Conservation (phyloP, 805 yeast genomes). For the Saccharomycopsis sp. region DNA sequence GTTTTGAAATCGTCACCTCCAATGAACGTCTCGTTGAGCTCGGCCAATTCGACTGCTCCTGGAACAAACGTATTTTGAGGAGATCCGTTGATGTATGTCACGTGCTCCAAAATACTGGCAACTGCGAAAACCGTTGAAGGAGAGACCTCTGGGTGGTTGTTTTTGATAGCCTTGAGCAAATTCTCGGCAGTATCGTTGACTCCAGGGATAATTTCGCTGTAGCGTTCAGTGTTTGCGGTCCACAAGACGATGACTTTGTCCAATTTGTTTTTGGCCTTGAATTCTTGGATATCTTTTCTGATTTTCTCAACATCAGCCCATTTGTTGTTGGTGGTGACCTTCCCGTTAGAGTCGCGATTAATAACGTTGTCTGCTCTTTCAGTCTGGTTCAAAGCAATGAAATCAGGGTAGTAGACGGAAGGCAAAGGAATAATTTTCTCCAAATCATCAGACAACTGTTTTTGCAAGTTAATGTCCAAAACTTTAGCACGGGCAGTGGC, state of each 20-base stretch:
- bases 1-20: conserved; percentile 98
- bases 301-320: conserved; percentile 87
- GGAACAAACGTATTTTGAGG: conserved; percentile 98
- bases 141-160: conserved; percentile 74
- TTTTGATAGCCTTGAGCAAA: conserved; percentile 64
- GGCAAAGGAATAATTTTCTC: conserved; percentile 62
- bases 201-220: conserved; percentile 66
- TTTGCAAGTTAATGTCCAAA: conserved; percentile 77
- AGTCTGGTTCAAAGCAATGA: conserved; percentile 90
- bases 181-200: conserved; percentile 87
- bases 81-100: conserved; percentile 91
- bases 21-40: conserved; percentile 63
- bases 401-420: conserved; percentile 91
- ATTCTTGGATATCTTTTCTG: conserved; percentile 74
- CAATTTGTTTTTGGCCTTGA: conserved; percentile 62
- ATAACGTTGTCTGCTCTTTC: conserved; percentile 86
- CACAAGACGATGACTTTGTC: conserved; percentile 88
- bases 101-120: conserved; percentile 81
- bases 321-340: conserved; percentile 51
- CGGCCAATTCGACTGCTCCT: conserved; percentile 87
- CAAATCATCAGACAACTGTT: conserved; percentile 61
- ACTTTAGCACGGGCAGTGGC: conserved; percentile 86
- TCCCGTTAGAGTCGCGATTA: conserved; percentile 47
- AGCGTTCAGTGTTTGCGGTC: conserved; percentile 98
- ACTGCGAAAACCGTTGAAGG: conserved; percentile 94